phyloP scores from a whole-genome alignment of 2,329 filamentous ascomycete genomes.

The Colletotrichum lentis region DNA sequence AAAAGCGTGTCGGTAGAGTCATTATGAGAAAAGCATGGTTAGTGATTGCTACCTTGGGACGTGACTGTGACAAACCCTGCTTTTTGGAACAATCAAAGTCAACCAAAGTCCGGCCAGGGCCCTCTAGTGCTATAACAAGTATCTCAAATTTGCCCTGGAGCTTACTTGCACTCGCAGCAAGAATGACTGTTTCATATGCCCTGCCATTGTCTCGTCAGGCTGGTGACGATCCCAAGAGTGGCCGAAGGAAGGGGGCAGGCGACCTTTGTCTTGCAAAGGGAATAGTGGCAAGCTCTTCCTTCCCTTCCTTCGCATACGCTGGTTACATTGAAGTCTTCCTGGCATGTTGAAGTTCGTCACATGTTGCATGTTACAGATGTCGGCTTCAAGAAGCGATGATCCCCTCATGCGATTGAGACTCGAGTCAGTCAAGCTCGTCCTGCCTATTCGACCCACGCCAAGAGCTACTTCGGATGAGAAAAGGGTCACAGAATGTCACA shows the following conservation, averaged over 20 bases:
- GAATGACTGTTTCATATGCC: background rate
- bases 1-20: background rate
- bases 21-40: background rate
- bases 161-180: background rate
- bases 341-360: conserved; percentile 15
- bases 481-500: background rate
- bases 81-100: background rate
- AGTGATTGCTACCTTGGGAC: background rate
- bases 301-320: background rate
- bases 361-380: background rate
- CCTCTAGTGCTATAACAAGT: background rate
- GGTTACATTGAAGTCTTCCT: background rate
- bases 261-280: background rate
- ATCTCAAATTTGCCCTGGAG: background rate
- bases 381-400: conserved; percentile 8
- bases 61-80: background rate
- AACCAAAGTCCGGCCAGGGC: background rate
- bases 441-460: background rate
- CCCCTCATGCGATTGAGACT: background rate
- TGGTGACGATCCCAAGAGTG: background rate
- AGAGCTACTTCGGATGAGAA: background rate
- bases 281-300: background rate
- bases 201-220: background rate
- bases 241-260: no score
- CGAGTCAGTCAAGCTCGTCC: background rate